Evolutionary conservation across 163 green algal species (phyloP), one percentile per base, ranked within the genome.

Genomic region (Scenedesmus sp.): DNA sequence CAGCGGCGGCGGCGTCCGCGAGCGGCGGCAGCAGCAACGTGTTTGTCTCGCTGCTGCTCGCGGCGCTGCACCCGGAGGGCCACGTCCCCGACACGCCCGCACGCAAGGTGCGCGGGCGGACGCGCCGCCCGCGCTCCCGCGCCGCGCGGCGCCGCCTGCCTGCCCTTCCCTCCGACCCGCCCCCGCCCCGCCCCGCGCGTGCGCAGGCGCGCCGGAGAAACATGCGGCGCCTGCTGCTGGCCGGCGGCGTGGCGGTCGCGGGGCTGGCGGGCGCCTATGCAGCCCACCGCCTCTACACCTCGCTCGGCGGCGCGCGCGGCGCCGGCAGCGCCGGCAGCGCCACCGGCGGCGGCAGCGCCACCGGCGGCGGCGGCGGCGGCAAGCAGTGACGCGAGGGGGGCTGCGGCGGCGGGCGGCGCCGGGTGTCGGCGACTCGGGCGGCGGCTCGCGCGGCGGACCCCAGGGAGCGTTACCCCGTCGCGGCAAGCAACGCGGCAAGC

Each of bases 31-130:
- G 48, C 50, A 48, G 74, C 62, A 64, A 78, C 22, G 57, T 69
- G 66, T 78, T 77, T 48, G 67, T 58, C 13, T 33, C 20, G 31
- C 17, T 69, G 51, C 45, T 60, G 29, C 22, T 69, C 3, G 84
- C 89, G 4, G 88, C 87, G 28, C 33, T 87, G 29, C 51, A 82
- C 18, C 87, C 90, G 0, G 87, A 92, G 22, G 78, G 64, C 4
- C 69, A 84, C 60, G 86, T 94, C n/a, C 92, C 92, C 0, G 85
- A 92, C 36, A 97, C 92, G 0, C 89, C 92, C 9, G 88, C 81
- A 2, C 84, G 93, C 33, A 92, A 91, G 81, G 87, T 87, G 48
- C 4, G 39, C 39, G 10, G 39, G 39, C 39, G 10, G 39, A 6
- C 39, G 39, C 39, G 39, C 39, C n/a, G 39, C 39, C 7, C 39